Evolutionary conservation across 306 rosid genomes (phyloP), one percentile per base, ranked within the genome.

Genomic region (Senna siamea): DNA sequence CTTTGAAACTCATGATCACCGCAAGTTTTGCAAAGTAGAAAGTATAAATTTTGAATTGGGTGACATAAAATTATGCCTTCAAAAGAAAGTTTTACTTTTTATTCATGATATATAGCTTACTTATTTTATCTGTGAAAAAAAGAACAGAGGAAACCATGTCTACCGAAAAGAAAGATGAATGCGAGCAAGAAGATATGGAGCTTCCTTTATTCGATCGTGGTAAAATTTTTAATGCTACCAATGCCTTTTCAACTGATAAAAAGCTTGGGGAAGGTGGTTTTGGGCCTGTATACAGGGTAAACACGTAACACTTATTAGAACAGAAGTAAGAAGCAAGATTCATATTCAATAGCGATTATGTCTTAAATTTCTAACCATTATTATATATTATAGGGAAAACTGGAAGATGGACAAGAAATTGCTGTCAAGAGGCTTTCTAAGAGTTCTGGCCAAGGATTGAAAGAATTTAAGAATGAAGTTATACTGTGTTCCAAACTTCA

Each of bases 221-320:
- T 9, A 40, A 1, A 40, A 40, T 40, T 0, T 6, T 9, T 9
- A 9, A 40, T 7, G 46, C 46, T 6, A 40, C 46, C 6, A 9
- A 9, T 9, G 46, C 5, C 10, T 40, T 40, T 12, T 40, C 46
- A 9, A 2, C 6, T 6, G 2, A 40, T 12, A 40, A 40, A 0
- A 40, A 40, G 46, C 46, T 40, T 40, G 10, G 46, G 2, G 46
- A 40, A 40, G 46, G 93, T 18, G 92, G 89, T 15, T 91, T 91
- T 73, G 94, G 92, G 15, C 81, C 83, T 3, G 92, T 91, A 17
- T 88, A 79, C 56, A 71, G 6, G 81, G 92, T 82, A 87, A 54
- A 34, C 0, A 10, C 13, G 51, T 54, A 14, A 46, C 5, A 2
- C 17, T 4, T 2, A 1, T 46, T 11, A 13, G 17, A 2, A 14